Evolutionary conservation across 78 protist species (phyloP), one percentile per base, ranked within the genome.

Genomic region (Capsaspora owczarzaki): DNA sequence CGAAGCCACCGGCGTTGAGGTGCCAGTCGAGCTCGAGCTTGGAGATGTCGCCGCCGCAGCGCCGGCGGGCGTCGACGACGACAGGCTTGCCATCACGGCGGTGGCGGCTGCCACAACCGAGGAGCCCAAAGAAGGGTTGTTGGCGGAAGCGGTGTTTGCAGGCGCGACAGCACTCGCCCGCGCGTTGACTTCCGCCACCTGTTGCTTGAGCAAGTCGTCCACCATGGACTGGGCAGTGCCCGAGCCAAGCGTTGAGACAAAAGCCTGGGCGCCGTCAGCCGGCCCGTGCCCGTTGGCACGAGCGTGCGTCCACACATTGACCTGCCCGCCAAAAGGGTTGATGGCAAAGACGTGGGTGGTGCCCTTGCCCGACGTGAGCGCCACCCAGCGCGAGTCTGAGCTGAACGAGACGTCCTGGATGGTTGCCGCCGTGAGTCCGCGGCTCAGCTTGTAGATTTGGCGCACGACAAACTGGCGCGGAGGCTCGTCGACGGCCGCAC

Each of bases 301-400:
- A 14, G 68, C 51, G 75, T 79, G 82, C 27, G 82, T 79, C 61
- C n/a, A 20, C 41, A 42, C 72, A 29, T 27, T 35, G 74, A 66
- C 74, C 37, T 10, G 25, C 23, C 82, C 82, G 33, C 82, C 82
- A 19, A 12, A 10, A 10, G 82, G 82, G 41, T 38, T 74, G 10
- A 79, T 79, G 47, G 79, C 66, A 53, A 75, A 82, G 43, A 82
- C 49, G n/a, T 82, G 86, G 31, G 71, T 33, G n/a, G 86, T 82
- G 49, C 86, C 86, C 27, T 49, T 79, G 29, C 81, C 40, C 46
- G 86, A 35, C 33, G 47, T 46, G 22, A 49, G 71, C 29, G 80
- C 41, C 33, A 70, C 78, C 86, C 80, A 82, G n/a, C 86, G 86
- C 60, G 76, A 35, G 81, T 82, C 86, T 25, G 22, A 19, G 16